These are phyloP conservation scores for Pyrenophora teres DNA, from an alignment of 2,329 filamentous ascomycete genomes.

Conservation along the genomic window DNA sequence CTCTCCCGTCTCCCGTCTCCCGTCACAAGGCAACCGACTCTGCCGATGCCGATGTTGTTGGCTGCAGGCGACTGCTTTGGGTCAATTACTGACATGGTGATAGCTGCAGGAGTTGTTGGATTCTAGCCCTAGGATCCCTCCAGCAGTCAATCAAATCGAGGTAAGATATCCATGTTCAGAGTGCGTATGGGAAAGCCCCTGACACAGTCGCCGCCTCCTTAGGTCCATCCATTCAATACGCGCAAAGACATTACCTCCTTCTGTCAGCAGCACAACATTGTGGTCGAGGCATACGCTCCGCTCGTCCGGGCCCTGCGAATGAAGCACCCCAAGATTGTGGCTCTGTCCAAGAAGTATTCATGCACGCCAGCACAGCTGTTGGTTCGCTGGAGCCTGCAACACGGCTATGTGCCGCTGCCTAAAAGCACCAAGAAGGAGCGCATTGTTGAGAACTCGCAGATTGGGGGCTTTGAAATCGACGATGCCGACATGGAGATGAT, in stretches of 20 bases:
- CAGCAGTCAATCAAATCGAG: slow-evolving; percentile 78
- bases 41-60: slow-evolving; percentile 1
- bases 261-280: slow-evolving; percentile 68
- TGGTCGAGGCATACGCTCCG: slow-evolving; percentile 80
- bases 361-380: slow-evolving; percentile 76
- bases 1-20: background rate
- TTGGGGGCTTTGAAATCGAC: slow-evolving; percentile 65
- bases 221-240: slow-evolving; percentile 80
- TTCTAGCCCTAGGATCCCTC: slow-evolving; percentile 64
- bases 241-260: slow-evolving; percentile 67
- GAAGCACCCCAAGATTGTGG: slow-evolving; percentile 66
- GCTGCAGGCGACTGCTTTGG: slow-evolving; percentile 1
- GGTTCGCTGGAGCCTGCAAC: slow-evolving; percentile 78
- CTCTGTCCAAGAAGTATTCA: slow-evolving; percentile 68
- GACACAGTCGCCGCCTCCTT: too few relatives aligned
- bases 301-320: slow-evolving; percentile 73
- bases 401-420: slow-evolving; percentile 72
- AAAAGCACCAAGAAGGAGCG: slow-evolving; percentile 70
- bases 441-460: slow-evolving; percentile 67
- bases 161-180: slow-evolving; percentile 69
- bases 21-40: slow-evolving; percentile 1
- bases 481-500: slow-evolving; percentile 66
- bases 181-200: background rate
- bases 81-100: slow-evolving; percentile 1
- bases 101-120: slow-evolving; percentile 72